Evolutionary conservation across 108 stramenopile genomes (phyloP).

Genomic region (Aurantiochytrium sp.): DNA sequence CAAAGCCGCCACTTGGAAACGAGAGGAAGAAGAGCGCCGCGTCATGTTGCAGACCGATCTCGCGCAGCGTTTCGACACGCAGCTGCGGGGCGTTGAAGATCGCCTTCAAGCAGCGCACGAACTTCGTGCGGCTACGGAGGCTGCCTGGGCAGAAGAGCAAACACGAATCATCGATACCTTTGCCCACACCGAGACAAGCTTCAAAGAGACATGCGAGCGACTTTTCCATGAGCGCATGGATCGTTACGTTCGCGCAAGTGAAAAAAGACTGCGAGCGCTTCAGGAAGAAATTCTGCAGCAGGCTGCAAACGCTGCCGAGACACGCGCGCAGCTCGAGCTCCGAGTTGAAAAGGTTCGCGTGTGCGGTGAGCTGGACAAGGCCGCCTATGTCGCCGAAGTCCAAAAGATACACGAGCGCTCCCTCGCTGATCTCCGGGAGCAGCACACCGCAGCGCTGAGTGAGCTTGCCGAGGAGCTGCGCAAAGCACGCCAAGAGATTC

Average conservation of each 20-base stretch:
- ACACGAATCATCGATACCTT: neutral
- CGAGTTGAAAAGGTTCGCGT: neutral
- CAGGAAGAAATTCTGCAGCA: neutral
- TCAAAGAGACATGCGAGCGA: neutral
- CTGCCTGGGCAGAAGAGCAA: neutral
- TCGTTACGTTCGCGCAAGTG: neutral
- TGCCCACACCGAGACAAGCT: neutral
- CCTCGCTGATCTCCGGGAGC: neutral
- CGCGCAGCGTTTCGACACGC: neutral
- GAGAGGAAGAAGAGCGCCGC: neutral
- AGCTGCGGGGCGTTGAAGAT: neutral
- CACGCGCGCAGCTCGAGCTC: neutral
- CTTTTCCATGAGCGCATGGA: conserved; percentile 4
- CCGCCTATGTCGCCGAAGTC: neutral
- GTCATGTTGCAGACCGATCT: neutral
- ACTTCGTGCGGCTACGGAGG: neutral
- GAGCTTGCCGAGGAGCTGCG: neutral
- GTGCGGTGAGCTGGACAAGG: neutral
- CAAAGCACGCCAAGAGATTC: neutral
- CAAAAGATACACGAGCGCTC: neutral
- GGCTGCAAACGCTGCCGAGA: neutral
- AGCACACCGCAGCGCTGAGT: neutral
- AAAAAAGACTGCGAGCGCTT: neutral
- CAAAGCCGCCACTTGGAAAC: neutral
- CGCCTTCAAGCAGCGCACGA: neutral